Percentiles rank a stretch among this genome's conserved stretches.
Conservation (phyloP, 2,329 filamentous ascomycete genomes). For the Tothia fuscella region DNA sequence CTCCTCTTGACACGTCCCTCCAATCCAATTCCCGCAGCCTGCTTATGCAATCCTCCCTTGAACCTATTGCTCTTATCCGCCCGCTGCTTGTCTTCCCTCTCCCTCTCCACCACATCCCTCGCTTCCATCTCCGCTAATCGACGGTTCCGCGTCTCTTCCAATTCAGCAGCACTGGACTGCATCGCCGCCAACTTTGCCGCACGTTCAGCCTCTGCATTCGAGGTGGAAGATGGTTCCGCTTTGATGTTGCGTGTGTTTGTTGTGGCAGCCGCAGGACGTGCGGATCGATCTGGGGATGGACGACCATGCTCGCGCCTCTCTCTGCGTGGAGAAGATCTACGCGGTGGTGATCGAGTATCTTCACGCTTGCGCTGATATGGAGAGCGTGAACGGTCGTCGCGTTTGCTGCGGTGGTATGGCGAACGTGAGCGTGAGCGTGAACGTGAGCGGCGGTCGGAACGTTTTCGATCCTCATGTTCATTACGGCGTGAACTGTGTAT, state of each 20-base stretch:
- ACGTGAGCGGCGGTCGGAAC: constrained; percentile 13
- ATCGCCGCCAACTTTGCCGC: constrained; percentile 11
- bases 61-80: constrained; percentile 5
- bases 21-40: constrained; percentile 8
- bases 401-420: constrained; percentile 5
- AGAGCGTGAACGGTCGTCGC: constrained; percentile 4
- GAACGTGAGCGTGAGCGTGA: constrained; percentile 9
- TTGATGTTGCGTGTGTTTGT: constrained; percentile 3
- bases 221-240: neutral
- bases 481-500: neutral
- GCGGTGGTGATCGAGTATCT: constrained; percentile 1
- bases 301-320: neutral
- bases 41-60: neutral
- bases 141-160: constrained; percentile 9
- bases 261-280: neutral
- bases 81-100: constrained; percentile 7
- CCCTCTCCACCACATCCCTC: constrained; percentile 3
- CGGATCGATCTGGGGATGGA: neutral
- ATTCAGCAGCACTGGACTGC: constrained; percentile 9
- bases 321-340: neutral
- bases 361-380: neutral
- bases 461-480: constrained; percentile 15
- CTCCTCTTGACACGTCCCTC: constrained; percentile 5
- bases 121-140: constrained; percentile 9
- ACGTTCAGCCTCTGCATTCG: constrained; percentile 4